Base-by-base conservation (phyloP, 306 rosid genomes). In the Citrullus amarus region DNA sequence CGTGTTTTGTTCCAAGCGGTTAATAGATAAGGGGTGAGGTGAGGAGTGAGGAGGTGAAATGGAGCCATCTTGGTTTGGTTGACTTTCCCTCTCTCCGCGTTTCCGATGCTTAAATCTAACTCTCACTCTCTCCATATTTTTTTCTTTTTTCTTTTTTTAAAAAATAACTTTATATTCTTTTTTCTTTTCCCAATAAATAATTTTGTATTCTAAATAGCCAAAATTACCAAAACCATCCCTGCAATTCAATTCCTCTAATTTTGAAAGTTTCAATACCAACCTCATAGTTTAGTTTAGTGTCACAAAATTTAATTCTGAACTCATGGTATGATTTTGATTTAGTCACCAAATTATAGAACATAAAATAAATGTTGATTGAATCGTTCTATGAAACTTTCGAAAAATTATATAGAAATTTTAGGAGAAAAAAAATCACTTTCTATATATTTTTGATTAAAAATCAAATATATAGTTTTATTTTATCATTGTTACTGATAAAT, bases 41-140 rank as follows among this genome's bases (percentile, higher is more conserved):
- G 41, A 25, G 28, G 28, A 25, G 9, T 6, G 25, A 75, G 51
- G 10, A 0, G 79, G 63, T 75, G 79, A 55, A 66, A 17, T 75
- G 79, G 79, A 75, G 18, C 56, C 79, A 55, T 75, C 79, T 10
- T 1, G 55, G 50, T 18, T 13, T 38, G 62, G 67, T 75, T 75
- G 79, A 75, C 79, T 58, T 22, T 55, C 65, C 18, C 36, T 75
- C 51, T 56, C 66, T 18, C 48, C 34, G 65, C 25, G 53, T 75
- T 75, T 36, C 67, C 57, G 3, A 20, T 69, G 12, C 75, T 69
- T 69, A 43, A 69, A 69, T 75, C 66, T 36, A 55, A 75, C 79
- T 55, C 79, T 13, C 79, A 50, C 50, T 25, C 39, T 17, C 39
- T 17, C 76, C 55, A 53, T 20, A 22, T 73, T 25, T 25, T 4